Percentiles rank a stretch among this genome's conserved stretches.
These are phyloP conservation scores for Beauveria varroae DNA, from an alignment of 2,329 filamentous ascomycete genomes.

Conservation along the genomic window DNA sequence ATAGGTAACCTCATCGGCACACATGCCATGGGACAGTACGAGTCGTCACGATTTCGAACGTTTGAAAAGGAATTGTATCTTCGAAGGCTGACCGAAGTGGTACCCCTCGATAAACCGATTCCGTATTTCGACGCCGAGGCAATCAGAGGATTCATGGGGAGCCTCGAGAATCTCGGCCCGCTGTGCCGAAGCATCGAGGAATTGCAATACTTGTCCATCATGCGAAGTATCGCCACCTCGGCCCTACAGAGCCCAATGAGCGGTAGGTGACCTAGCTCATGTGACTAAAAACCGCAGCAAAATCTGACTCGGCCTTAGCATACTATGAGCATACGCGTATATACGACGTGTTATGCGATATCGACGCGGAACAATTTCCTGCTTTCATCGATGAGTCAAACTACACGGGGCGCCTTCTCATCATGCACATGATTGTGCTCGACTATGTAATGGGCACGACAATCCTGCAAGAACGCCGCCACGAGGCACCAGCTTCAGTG, in stretches of 20 bases:
- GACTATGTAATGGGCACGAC: slow-evolving; percentile 10
- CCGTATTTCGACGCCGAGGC: background rate
- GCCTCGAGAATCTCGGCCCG: slow-evolving; percentile 2
- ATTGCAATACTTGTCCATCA: slow-evolving; percentile 6
- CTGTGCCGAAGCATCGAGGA: slow-evolving; percentile 9
- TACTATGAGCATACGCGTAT: slow-evolving; percentile 11
- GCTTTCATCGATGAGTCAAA: slow-evolving; percentile 9
- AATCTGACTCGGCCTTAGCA: background rate
- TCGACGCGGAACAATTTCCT: slow-evolving; percentile 5
- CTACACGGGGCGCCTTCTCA: slow-evolving; percentile 7
- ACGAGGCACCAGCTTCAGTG: background rate
- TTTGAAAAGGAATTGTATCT: slow-evolving; percentile 9
- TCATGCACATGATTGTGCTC: slow-evolving; percentile 11
- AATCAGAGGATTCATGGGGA: slow-evolving; percentile 7
- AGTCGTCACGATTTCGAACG: background rate
- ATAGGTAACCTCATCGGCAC: slow-evolving; percentile 6
- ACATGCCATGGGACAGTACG: slow-evolving; percentile 1
- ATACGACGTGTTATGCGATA: slow-evolving; percentile 1
- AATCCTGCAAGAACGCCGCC: slow-evolving; percentile 5
- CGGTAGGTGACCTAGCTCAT: background rate
- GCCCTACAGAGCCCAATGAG: background rate
- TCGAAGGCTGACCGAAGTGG: background rate
- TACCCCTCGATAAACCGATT: slow-evolving; percentile 2
- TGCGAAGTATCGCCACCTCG: slow-evolving; percentile 7
- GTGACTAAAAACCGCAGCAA: too few species aligned